These are phyloP conservation scores for Elaphomyces granulatus DNA, from an alignment of 495 filamentous ascomycete species.

Conservation along the genomic window DNA sequence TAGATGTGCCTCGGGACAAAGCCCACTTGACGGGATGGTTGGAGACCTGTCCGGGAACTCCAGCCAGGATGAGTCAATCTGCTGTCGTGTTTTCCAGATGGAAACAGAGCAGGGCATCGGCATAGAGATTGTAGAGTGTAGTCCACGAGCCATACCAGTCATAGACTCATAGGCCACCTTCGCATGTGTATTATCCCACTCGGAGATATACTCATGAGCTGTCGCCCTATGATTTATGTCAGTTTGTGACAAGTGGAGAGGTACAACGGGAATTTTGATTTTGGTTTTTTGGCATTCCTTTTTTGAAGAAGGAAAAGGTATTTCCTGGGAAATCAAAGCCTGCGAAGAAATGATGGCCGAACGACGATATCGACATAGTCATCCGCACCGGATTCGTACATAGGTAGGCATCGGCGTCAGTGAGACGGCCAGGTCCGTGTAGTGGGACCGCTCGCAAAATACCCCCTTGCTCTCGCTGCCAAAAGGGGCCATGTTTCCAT, in stretches of 20 bases:
- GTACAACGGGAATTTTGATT: no score
- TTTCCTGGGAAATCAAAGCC: no score
- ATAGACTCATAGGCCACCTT: conserved; percentile 90
- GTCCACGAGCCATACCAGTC: conserved; percentile 94
- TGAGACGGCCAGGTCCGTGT: no score
- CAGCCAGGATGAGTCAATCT: conserved; percentile 19
- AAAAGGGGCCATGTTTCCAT: no score
- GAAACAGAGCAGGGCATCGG: conserved; percentile 70
- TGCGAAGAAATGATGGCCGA: no score
- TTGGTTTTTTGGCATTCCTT: no score
- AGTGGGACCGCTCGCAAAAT: no score
- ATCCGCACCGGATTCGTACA: conserved; percentile 43
- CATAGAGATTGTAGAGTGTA: conserved; percentile 83
- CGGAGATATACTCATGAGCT: conserved; percentile 60
- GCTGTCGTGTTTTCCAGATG: conserved; percentile 40
- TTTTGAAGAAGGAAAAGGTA: conserved; percentile 82
- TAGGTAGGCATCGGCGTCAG: no score
- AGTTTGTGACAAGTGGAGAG: no score
- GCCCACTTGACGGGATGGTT: no score
- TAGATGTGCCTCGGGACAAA: conserved; percentile 66
- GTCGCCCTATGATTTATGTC: conserved; percentile 33
- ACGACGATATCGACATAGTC: conserved; percentile 78
- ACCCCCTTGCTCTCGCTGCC: no score
- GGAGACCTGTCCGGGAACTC: conserved; percentile 22
- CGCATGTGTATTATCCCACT: conserved; percentile 74